These are phyloP conservation scores for Tolypocladium tundrense DNA, from an alignment of 2,329 filamentous ascomycete species.

Conservation along the genomic window DNA sequence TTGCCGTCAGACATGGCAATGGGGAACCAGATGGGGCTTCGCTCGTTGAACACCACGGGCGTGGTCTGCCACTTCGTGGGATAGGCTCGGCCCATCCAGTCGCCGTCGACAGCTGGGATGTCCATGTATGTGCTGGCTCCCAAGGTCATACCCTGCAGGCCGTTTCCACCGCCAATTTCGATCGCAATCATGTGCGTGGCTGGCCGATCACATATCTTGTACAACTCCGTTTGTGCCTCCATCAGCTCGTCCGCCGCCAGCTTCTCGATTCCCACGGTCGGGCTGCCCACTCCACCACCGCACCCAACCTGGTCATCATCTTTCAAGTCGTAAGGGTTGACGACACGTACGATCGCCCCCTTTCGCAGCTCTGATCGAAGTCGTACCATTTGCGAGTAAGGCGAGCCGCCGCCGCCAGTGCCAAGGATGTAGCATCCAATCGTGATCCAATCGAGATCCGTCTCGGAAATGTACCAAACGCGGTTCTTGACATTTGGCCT, in stretches of 20 bases:
- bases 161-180: slow-evolving; percentile 59
- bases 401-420: slow-evolving; percentile 48
- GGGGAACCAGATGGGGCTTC: slow-evolving; percentile 32
- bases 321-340: slow-evolving; percentile 37
- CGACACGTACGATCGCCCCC: slow-evolving; percentile 39
- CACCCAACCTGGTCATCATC: slow-evolving; percentile 43
- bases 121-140: slow-evolving; percentile 43
- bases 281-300: slow-evolving; percentile 48
- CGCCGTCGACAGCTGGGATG: slow-evolving; percentile 40
- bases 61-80: slow-evolving; percentile 46
- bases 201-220: slow-evolving; percentile 33
- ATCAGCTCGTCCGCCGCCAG: slow-evolving; percentile 46
- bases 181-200: slow-evolving; percentile 50
- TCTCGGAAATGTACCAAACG: slow-evolving; percentile 47
- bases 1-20: slow-evolving; percentile 41
- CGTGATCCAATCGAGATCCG: slow-evolving; percentile 45
- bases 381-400: slow-evolving; percentile 40
- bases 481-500: slow-evolving; percentile 38
- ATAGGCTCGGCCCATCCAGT: slow-evolving; percentile 48
- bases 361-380: slow-evolving; percentile 38
- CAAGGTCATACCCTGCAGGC: slow-evolving; percentile 46
- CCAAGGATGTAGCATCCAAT: slow-evolving; percentile 52
- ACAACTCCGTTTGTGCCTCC: slow-evolving; percentile 40
- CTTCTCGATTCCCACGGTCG: slow-evolving; percentile 51
- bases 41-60: slow-evolving; percentile 39